Evolutionary conservation across 2,329 filamentous ascomycete species (phyloP), one percentile per base, ranked within the genome.

Genomic region (Colletotrichum viniferum): DNA sequence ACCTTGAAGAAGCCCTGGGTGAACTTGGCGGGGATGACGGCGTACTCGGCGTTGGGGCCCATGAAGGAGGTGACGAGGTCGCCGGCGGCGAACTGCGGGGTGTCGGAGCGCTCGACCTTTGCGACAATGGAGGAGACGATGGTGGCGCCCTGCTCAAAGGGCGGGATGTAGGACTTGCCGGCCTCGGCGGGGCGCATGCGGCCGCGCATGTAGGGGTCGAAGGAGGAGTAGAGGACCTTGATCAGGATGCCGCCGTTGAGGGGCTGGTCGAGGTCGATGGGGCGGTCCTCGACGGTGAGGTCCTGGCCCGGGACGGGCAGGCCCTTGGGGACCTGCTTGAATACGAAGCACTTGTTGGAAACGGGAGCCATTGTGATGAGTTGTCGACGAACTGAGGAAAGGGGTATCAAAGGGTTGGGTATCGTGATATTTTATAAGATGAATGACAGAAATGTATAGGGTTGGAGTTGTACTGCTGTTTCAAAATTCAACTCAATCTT

Each of bases 181-280:
- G 86, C 80, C 43, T 87, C 83, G 8, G 94, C 81, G 63, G 88
- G 84, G 63, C 95, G 92, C 94, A 98, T 96, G 79, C 91, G 91
- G 76, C 94, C 94, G 73, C 96, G 94, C 87, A 94, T 92, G 87
- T 97, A 98, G 3, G 95, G 95, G 84, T 98, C 95, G 85, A 94
- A 94, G 55, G 94, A 96, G 78, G 92, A 88, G 83, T 94, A 95
- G 80, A 93, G 90, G 79, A 94, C 90, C 86, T 95, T 91, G 78
- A 93, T 85, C 36, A 91, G 91, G 64, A 97, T 83, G 55, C 95
- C 93, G 77, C 94, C 93, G 60, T 90, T 83, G 32, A 92, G 89
- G 7, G 90, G 82, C 66, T 90, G 87, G 28, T 91, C 85, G 78
- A 92, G 85, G 82, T 97, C 94, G 78, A 96, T 92, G 24, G 91